phyloP scores from a whole-genome alignment of 208 protist genomes.

The Wallacemonas rigidus region DNA sequence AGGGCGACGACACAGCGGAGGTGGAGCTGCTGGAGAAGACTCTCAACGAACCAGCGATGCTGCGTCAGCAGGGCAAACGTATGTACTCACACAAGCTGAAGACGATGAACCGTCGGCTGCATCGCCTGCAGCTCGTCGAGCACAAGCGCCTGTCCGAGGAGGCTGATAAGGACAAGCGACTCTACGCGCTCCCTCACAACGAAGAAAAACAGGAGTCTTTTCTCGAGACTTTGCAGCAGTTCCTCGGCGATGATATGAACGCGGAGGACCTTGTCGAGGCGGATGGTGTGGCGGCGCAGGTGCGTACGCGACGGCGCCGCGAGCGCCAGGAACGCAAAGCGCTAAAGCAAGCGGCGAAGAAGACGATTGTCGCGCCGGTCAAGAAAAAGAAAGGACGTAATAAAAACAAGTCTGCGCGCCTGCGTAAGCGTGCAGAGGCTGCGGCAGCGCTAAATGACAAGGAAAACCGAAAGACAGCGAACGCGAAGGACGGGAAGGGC shows the following conservation, averaged over 20 bases:
- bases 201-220: slow-evolving; percentile 35
- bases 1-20: slow-evolving; percentile 9
- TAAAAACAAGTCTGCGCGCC: background rate
- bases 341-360: background rate
- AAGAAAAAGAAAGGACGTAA: slow-evolving; percentile 2
- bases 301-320: background rate
- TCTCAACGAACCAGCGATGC: slow-evolving; percentile 18
- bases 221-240: slow-evolving; percentile 45
- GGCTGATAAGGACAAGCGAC: slow-evolving; percentile 24
- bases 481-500: background rate
- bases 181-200: slow-evolving; percentile 16
- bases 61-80: slow-evolving; percentile 13
- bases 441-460: background rate
- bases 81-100: slow-evolving; percentile 6
- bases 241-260: slow-evolving; percentile 49
- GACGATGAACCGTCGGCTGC: slow-evolving; percentile 16
- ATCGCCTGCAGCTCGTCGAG: slow-evolving; percentile 15
- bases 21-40: slow-evolving; percentile 17
- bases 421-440: slow-evolving; percentile 1
- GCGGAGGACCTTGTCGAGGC: slow-evolving; percentile 21
- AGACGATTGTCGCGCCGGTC: background rate
- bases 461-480: background rate
- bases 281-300: slow-evolving; percentile 14
- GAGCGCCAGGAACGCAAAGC: slow-evolving; percentile 12
- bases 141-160: slow-evolving; percentile 20